These are phyloP conservation scores for Paralagenidium karlingii DNA, from an alignment of 352 stramenopile species.

Conservation along the genomic window DNA sequence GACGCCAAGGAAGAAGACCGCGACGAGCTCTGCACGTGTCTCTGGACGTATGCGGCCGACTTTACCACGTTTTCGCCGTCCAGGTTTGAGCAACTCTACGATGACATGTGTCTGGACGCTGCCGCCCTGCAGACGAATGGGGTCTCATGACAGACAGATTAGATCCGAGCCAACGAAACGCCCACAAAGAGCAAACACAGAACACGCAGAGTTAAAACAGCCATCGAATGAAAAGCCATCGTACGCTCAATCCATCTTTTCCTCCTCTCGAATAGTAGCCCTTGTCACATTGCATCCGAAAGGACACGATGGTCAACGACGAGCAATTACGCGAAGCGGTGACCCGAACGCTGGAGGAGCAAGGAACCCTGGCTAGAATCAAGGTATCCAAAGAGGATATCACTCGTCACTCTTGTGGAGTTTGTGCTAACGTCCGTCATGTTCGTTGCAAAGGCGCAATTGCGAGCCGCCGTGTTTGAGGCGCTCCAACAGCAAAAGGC, in stretches of 20 bases:
- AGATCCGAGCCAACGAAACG: too few species aligned
- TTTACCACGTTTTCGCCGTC: slow-evolving; percentile 62
- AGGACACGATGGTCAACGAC: too few species aligned
- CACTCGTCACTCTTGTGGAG: neutral
- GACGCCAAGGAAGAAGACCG: slow-evolving; percentile 9
- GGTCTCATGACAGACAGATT: too few species aligned
- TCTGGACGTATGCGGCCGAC: slow-evolving; percentile 69
- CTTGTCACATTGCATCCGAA: neutral
- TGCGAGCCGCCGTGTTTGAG: slow-evolving; percentile 65
- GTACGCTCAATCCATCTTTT: neutral
- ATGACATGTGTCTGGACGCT: slow-evolving; percentile 70
- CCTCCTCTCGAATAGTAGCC: too few species aligned
- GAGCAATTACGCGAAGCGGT: too few species aligned
- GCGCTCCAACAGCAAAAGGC: slow-evolving; percentile 36
- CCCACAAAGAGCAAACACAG: slow-evolving; percentile 1
- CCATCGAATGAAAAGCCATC: neutral
- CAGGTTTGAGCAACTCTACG: slow-evolving; percentile 78
- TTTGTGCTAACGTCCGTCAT: neutral
- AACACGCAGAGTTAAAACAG: neutral
- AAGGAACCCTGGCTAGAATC: slow-evolving; percentile 61
- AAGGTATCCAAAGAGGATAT: slow-evolving; percentile 24
- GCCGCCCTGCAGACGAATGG: too few species aligned
- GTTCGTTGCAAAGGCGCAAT: slow-evolving; percentile 23
- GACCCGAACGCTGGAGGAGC: slow-evolving; percentile 27
- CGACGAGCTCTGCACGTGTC: slow-evolving; percentile 61